Percentiles rank a stretch among this genome's conserved stretches.
Evolutionary conservation across 495 filamentous ascomycete genomes (phyloP).

Genomic region (Lasiosphaeria miniovina): DNA sequence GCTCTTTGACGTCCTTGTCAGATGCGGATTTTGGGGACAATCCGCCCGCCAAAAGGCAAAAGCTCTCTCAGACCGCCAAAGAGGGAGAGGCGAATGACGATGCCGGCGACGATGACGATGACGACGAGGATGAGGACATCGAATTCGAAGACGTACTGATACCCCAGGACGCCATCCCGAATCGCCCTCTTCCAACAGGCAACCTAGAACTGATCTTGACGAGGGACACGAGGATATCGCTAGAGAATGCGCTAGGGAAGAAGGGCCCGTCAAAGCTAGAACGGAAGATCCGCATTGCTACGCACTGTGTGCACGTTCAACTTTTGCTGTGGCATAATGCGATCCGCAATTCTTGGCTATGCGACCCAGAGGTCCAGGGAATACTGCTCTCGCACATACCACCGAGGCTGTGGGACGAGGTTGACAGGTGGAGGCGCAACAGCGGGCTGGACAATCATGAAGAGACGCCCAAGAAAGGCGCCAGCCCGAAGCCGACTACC

Average conservation of each 20-base stretch:
- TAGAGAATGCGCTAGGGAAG: constrained; percentile 64
- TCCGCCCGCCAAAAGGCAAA: constrained; percentile 22
- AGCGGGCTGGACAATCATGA: constrained; percentile 57
- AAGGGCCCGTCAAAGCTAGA: constrained; percentile 85
- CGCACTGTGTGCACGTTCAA: constrained; percentile 88
- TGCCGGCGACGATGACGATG: constrained; percentile 57
- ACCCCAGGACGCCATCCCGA: constrained; percentile 18
- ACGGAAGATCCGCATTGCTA: constrained; percentile 67
- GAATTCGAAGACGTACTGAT: constrained; percentile 86
- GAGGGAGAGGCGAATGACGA: constrained; percentile 52
- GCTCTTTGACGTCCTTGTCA: constrained; percentile 59
- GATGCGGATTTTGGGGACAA: constrained; percentile 69
- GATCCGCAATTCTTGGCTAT: constrained; percentile 81
- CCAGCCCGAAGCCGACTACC: constrained; percentile 8
- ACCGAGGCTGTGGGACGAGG: constrained; percentile 60
- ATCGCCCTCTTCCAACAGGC: constrained; percentile 29
- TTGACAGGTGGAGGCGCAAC: constrained; percentile 69
- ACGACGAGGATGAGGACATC: constrained; percentile 66
- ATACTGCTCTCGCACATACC: constrained; percentile 71
- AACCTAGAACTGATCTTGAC: constrained; percentile 78
- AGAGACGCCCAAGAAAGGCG: constrained; percentile 3
- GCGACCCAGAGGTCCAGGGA: constrained; percentile 73
- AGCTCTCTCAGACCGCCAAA: constrained; percentile 19
- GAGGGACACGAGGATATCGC: constrained; percentile 51
- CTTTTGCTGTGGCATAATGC: constrained; percentile 85